A percentile compares a stretch with the other conserved stretches of the same genome.
These are phyloP conservation scores for Cytospora piceicola DNA, from an alignment of 2,329 filamentous ascomycete species.

Conservation along the genomic window DNA sequence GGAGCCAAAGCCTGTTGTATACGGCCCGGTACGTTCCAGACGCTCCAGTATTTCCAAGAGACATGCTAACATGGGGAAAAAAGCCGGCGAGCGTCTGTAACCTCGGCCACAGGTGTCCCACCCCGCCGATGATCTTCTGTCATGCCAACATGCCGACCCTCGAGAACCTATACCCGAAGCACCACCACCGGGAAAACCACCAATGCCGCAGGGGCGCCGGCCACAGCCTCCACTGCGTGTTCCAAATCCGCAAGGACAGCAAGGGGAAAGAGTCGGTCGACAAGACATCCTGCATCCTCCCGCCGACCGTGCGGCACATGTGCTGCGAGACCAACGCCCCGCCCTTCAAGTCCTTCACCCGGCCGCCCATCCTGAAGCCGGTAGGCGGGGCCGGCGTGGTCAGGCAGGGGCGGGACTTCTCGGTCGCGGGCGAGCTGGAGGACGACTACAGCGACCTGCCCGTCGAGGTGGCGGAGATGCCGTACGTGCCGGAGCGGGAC, in stretches of 20 bases:
- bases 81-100: slow-evolving; percentile 17
- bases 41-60: background rate
- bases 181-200: slow-evolving; percentile 24
- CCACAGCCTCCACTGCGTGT: slow-evolving; percentile 28
- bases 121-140: slow-evolving; percentile 20
- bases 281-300: slow-evolving; percentile 20
- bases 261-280: background rate
- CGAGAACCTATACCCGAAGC: slow-evolving; percentile 18
- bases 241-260: slow-evolving; percentile 2
- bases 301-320: slow-evolving; percentile 18
- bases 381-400: slow-evolving; percentile 12
- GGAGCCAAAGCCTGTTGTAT: slow-evolving; percentile 1
- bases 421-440: background rate
- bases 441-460: slow-evolving; percentile 14
- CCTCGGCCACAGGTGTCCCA: slow-evolving; percentile 21
- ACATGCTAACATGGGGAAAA: background rate
- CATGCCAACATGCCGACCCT: slow-evolving; percentile 18
- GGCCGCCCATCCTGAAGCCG: slow-evolving; percentile 2
- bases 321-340: slow-evolving; percentile 24
- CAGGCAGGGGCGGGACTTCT: background rate
- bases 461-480: slow-evolving; percentile 13
- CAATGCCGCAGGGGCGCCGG: slow-evolving; percentile 18
- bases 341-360: slow-evolving; percentile 12
- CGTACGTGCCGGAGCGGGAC: slow-evolving; percentile 13
- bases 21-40: slow-evolving; percentile 12